A percentile compares a stretch with the other conserved stretches of the same genome.
Evolutionary conservation across 2,329 filamentous ascomycete genomes (phyloP).

Genomic region (Microcera coccophila): DNA sequence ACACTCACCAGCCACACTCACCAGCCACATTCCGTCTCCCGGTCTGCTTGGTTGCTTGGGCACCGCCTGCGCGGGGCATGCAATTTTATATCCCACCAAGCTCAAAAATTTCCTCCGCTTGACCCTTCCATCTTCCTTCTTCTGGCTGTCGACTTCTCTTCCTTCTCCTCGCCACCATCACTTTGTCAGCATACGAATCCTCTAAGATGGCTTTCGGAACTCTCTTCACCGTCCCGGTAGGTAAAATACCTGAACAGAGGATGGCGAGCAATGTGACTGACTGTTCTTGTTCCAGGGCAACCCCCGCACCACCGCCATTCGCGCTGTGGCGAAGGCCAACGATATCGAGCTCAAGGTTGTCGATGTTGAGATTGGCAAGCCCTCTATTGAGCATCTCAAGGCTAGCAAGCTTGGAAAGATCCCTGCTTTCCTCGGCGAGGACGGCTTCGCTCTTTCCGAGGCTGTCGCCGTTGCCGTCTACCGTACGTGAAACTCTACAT

Average conservation of each 20-base stretch:
- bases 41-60: conserved; percentile 21
- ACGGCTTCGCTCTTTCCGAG: conserved; percentile 88
- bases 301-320: conserved; percentile 82
- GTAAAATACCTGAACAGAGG: conserved; percentile 15
- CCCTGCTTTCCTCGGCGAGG: conserved; percentile 85
- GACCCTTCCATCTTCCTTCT: conserved; percentile 11
- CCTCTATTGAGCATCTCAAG: conserved; percentile 75
- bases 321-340: conserved; percentile 96
- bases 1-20: conserved; percentile 11
- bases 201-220: conserved; percentile 93
- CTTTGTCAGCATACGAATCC: conserved; percentile 29
- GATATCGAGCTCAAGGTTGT: conserved; percentile 86
- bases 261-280: conserved; percentile 33
- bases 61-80: conserved; percentile 34
- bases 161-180: conserved; percentile 17
- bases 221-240: conserved; percentile 83
- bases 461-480: conserved; percentile 95
- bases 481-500: conserved; percentile 60
- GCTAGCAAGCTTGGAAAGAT: conserved; percentile 86
- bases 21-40: conserved; percentile 8
- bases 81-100: conserved; percentile 23
- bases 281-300: conserved; percentile 60
- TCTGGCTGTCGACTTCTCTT: conserved; percentile 16
- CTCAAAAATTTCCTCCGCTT: conserved; percentile 34
- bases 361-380: conserved; percentile 61